Percentiles rank a stretch among this genome's conserved stretches.
phyloP scores from a whole-genome alignment of 768 basidiomycete genomes.

The Ramaria rubella region DNA sequence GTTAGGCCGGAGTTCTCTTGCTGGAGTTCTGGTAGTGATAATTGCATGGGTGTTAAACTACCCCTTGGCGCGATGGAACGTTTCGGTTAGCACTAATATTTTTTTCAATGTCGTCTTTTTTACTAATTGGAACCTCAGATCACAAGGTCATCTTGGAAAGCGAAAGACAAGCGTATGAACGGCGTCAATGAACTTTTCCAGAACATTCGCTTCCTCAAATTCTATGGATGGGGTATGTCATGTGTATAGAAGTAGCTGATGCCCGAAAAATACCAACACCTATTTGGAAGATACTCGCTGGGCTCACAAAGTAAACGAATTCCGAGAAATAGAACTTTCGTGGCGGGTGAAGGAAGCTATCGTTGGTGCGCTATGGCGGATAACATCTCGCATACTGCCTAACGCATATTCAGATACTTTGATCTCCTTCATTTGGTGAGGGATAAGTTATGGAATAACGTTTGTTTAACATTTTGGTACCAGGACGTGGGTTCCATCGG shows the following conservation, averaged over 20 bases:
- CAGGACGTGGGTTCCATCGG: slow-evolving; percentile 71
- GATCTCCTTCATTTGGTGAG: slow-evolving; percentile 64
- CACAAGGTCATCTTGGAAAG: slow-evolving; percentile 50
- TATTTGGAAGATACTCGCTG: slow-evolving; percentile 47
- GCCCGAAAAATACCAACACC: no score
- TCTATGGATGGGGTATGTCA: slow-evolving; percentile 67
- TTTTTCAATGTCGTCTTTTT: slow-evolving; percentile 3
- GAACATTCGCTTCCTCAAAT: slow-evolving; percentile 66
- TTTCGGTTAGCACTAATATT: slow-evolving; percentile 40
- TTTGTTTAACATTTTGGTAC: not conserved
- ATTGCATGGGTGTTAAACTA: slow-evolving; percentile 59
- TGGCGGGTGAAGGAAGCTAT: slow-evolving; percentile 64
- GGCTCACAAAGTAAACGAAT: slow-evolving; percentile 44
- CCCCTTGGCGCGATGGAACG: slow-evolving; percentile 58
- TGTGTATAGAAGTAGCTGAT: no score
- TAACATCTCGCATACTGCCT: slow-evolving; percentile 24
- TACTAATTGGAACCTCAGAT: slow-evolving; percentile 31
- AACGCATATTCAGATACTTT: slow-evolving; percentile 33
- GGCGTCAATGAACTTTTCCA: slow-evolving; percentile 72
- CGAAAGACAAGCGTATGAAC: slow-evolving; percentile 62
- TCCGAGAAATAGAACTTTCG: slow-evolving; percentile 55
- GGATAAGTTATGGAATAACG: not conserved
- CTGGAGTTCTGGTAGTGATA: slow-evolving; percentile 60
- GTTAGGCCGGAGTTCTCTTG: slow-evolving; percentile 72
- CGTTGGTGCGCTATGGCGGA: slow-evolving; percentile 26